A percentile compares a stretch with the other conserved stretches of the same genome.
Evolutionary conservation across 768 basidiomycete genomes (phyloP).

Genomic region (Hypholoma sublateritium): DNA sequence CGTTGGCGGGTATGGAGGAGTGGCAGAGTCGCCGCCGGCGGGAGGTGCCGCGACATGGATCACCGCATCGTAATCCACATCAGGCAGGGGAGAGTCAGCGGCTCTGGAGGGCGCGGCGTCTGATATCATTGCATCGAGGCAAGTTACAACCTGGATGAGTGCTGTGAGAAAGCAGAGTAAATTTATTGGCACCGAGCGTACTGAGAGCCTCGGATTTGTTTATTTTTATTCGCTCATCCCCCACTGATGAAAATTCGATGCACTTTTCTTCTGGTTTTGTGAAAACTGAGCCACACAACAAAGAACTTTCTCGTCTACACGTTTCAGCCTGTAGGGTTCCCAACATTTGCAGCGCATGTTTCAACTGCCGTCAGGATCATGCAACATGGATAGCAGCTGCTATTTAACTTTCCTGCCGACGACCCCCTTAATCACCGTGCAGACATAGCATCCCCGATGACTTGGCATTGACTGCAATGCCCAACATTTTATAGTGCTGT

Average conservation of each 20-base stretch:
- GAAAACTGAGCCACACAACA: too few species aligned
- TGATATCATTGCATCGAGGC: slow-evolving; percentile 13
- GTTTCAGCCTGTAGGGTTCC: too few species aligned
- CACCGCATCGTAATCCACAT: background rate
- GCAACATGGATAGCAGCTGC: too few species aligned
- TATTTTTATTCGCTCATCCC: background rate
- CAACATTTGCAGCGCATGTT: too few species aligned
- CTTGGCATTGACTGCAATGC: too few species aligned
- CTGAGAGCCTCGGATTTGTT: background rate
- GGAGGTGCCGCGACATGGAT: background rate
- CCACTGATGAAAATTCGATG: background rate
- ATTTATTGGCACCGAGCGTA: background rate
- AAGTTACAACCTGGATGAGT: background rate
- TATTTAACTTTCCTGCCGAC: too few species aligned
- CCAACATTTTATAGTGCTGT: too few species aligned
- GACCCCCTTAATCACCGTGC: too few species aligned
- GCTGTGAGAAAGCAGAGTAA: background rate
- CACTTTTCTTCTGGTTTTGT: too few species aligned
- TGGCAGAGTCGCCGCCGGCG: background rate
- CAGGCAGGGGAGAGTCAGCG: background rate
- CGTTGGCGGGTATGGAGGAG: background rate
- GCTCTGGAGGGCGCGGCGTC: background rate
- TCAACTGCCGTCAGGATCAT: too few species aligned
- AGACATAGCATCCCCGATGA: too few species aligned
- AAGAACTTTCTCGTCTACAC: too few species aligned